phyloP scores from a whole-genome alignment of 1,139 yeast species.

The Pichiaceae sp. region DNA sequence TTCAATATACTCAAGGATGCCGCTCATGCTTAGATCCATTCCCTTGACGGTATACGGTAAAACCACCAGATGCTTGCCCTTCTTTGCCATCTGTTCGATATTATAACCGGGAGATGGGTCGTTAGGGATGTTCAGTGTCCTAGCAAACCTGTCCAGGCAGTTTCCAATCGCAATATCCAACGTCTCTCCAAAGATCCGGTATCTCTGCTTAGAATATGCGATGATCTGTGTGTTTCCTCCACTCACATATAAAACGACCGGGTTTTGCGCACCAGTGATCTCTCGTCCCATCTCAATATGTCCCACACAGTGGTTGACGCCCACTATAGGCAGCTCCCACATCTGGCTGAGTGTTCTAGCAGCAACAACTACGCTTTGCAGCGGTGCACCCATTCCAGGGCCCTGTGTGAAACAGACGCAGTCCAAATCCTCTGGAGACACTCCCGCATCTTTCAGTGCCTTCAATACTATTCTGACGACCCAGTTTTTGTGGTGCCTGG shows the following conservation, averaged over 20 bases:
- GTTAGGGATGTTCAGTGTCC: slow-evolving; percentile 80
- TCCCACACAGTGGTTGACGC: slow-evolving; percentile 96
- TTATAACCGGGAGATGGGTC: slow-evolving; percentile 97
- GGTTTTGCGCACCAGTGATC: slow-evolving; percentile 90
- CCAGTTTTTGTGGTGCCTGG: slow-evolving; percentile 95
- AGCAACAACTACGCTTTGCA: slow-evolving; percentile 86
- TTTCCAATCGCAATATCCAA: slow-evolving; percentile 96
- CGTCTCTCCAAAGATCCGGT: slow-evolving; percentile 95
- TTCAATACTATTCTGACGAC: slow-evolving; percentile 68
- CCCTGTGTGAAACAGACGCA: slow-evolving; percentile 96
- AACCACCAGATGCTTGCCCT: slow-evolving; percentile 59
- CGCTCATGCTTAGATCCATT: slow-evolving; percentile 96
- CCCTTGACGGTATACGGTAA: slow-evolving; percentile 96
- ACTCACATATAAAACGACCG: slow-evolving; percentile 91
- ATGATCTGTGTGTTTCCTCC: slow-evolving; percentile 99
- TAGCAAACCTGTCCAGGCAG: slow-evolving; percentile 91
- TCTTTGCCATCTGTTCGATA: slow-evolving; percentile 87
- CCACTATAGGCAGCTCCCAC: slow-evolving; percentile 81
- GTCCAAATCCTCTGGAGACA: slow-evolving; percentile 58
- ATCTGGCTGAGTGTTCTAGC: slow-evolving; percentile 79
- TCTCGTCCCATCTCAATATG: slow-evolving; percentile 99
- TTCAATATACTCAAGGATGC: slow-evolving; percentile 81
- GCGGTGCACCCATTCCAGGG: slow-evolving; percentile 99
- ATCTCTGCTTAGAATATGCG: slow-evolving; percentile 88
- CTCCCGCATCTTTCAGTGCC: slow-evolving; percentile 57